Evolutionary conservation across 257 asterid genomes (phyloP).

Genomic region (Nemophila menziesii): DNA sequence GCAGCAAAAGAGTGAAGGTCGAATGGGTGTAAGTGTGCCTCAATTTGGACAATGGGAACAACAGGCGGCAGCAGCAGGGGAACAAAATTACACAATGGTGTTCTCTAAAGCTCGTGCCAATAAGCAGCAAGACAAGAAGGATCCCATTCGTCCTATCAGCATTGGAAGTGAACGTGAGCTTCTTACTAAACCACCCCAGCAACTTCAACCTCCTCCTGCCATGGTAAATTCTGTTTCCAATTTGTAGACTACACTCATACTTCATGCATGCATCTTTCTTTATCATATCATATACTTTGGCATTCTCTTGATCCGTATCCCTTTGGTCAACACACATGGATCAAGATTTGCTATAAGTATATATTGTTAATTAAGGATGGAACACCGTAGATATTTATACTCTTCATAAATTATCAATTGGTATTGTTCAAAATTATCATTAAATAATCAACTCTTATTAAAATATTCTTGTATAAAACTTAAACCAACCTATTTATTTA

Average conservation of each 20-base stretch:
- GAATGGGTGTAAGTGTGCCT: conserved; percentile 41
- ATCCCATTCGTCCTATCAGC: conserved; percentile 18
- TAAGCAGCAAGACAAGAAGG: conserved; percentile 26
- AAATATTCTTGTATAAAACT: too few species aligned
- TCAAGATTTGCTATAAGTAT: conserved; percentile 4
- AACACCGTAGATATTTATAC: too few species aligned
- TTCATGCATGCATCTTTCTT: neutral
- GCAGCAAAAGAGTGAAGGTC: conserved; percentile 15
- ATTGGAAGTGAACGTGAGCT: conserved; percentile 31
- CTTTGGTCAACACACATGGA: conserved; percentile 25
- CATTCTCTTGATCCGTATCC: conserved; percentile 23
- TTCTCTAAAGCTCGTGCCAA: conserved; percentile 38
- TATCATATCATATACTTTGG: neutral
- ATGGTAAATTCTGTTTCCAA: conserved; percentile 16
- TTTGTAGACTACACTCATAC: neutral
- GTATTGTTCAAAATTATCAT: too few species aligned
- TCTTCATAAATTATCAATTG: too few species aligned
- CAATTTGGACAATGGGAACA: conserved; percentile 54
- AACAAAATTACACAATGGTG: conserved; percentile 36
- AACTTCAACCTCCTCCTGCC: conserved; percentile 4
- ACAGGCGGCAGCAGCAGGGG: conserved; percentile 18
- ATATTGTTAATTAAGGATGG: too few species aligned
- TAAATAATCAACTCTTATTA: too few species aligned
- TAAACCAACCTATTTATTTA: too few species aligned
- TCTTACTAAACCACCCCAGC: conserved; percentile 9